Evolutionary conservation across 805 yeast species (phyloP).

Genomic region (Schizosaccharomyces pombe): DNA sequence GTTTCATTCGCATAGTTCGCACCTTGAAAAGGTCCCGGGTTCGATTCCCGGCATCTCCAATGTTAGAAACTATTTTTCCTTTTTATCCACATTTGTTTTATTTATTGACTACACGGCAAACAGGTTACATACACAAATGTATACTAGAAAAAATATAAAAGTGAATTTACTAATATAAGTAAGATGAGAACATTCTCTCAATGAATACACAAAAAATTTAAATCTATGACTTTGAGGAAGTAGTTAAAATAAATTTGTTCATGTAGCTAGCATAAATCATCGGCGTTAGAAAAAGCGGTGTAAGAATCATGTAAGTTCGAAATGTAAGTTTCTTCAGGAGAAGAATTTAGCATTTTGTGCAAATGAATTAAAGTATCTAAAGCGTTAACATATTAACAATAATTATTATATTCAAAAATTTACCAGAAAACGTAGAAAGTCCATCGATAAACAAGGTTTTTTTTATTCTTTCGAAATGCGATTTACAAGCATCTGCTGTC

Average conservation of each 20-base stretch:
- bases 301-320: background rate
- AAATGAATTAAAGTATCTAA: too few relatives aligned
- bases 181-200: too few relatives aligned
- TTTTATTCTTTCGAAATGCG: background rate
- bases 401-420: background rate
- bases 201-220: too few relatives aligned
- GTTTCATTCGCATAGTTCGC: conserved; percentile 4
- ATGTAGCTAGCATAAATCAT: background rate
- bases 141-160: too few relatives aligned
- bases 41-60: conserved; percentile 4
- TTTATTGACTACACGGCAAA: background rate
- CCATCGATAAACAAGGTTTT: background rate
- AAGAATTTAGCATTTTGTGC: too few relatives aligned
- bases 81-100: background rate
- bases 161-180: too few relatives aligned
- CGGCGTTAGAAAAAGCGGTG: background rate
- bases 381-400: too few relatives aligned
- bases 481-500: background rate
- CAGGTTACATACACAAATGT: too few relatives aligned
- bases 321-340: too few relatives aligned
- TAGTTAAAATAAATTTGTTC: background rate
- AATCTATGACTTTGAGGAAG: too few relatives aligned
- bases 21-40: conserved; percentile 4
- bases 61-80: background rate
- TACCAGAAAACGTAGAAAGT: background rate